Percentiles rank a stretch among this genome's conserved stretches.
Conservation (phyloP, 2,329 filamentous ascomycete genomes). For the Aspergillus cejpii region DNA sequence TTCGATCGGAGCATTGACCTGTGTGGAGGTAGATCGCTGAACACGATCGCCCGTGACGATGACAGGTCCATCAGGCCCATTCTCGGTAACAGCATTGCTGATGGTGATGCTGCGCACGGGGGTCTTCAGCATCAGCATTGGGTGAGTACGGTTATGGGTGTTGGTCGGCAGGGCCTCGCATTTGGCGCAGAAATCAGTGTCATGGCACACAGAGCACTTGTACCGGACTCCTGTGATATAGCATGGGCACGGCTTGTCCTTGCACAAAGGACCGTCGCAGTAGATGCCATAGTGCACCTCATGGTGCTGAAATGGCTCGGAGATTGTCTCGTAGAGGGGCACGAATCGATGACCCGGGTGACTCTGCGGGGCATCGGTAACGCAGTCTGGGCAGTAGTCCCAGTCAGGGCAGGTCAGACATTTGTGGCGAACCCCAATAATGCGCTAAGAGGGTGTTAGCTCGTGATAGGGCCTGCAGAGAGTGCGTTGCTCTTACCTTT, state of each 20-base stretch:
- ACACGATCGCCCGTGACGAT: conserved; percentile 65
- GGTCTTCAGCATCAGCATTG: conserved; percentile 93
- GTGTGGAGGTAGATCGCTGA: conserved; percentile 35
- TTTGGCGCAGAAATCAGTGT: conserved; percentile 88
- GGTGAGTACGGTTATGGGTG: conserved; percentile 89
- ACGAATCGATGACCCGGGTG: conserved; percentile 86
- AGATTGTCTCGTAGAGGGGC: conserved; percentile 67
- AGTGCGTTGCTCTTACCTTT: conserved; percentile 42
- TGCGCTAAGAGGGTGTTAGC: conserved; percentile 49
- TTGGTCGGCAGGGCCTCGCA: conserved; percentile 86
- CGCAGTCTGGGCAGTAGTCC: conserved; percentile 82
- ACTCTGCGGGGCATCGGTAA: conserved; percentile 57
- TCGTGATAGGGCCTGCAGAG: background rate
- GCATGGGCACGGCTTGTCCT: conserved; percentile 40
- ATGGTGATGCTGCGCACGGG: conserved; percentile 83
- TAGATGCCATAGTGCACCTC: conserved; percentile 74
- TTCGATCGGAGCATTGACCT: conserved; percentile 47
- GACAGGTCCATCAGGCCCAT: conserved; percentile 58
- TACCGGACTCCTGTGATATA: conserved; percentile 80
- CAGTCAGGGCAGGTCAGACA: conserved; percentile 95
- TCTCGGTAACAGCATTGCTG: conserved; percentile 67
- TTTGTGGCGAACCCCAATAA: conserved; percentile 88
- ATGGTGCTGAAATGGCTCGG: conserved; percentile 42
- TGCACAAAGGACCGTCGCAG: conserved; percentile 90
- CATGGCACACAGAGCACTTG: conserved; percentile 94